Evolutionary conservation across 192 early-diverging fungal genomes (phyloP), one percentile per base, ranked within the genome.

Genomic region (Allomyces javanicus): DNA sequence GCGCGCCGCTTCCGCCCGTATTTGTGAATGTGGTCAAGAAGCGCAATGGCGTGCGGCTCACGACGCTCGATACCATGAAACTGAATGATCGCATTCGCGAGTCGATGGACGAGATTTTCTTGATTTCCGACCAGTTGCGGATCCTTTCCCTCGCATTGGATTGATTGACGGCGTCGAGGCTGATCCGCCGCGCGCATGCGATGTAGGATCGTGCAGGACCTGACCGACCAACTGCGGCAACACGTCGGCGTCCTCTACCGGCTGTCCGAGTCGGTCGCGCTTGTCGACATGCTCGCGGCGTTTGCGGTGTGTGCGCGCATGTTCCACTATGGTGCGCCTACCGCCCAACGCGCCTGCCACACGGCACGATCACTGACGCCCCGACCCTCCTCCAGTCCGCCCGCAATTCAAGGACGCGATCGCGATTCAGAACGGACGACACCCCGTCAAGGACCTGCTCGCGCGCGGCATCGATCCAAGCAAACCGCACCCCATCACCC

Each of bases 111-210:
- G 63, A 64, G n/a, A 64, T 64, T 12, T 33, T 21, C 11, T 26
- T 64, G 11, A 64, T 64, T 24, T 33, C 25, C 11, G 63, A 64
- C 63, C 24, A 33, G 63, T 64, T n/a, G n/a, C n/a, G n/a, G n/a
- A n/a, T n/a, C n/a, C n/a, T n/a, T n/a, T n/a, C n/a, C n/a, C n/a
- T n/a, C n/a, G n/a, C n/a, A n/a, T n/a, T n/a, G n/a, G n/a, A n/a
- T n/a, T n/a, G n/a, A n/a, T n/a, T n/a, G n/a, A n/a, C n/a, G n/a
- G n/a, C n/a, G n/a, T n/a, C n/a, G n/a, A n/a, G 2, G 3, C 50
- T 58, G 12, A 21, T 58, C 4, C 17, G 21, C 6, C 9, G 17
- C 4, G 21, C 0, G 5, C 0, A 6, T 2, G 12, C 45, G 17
- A 7, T 40, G 33, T 40, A 58, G 50, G 17, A 58, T 58, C 50